Evolutionary conservation across 331 rosid genomes (phyloP).

Genomic region (Stylosanthes scabra): DNA sequence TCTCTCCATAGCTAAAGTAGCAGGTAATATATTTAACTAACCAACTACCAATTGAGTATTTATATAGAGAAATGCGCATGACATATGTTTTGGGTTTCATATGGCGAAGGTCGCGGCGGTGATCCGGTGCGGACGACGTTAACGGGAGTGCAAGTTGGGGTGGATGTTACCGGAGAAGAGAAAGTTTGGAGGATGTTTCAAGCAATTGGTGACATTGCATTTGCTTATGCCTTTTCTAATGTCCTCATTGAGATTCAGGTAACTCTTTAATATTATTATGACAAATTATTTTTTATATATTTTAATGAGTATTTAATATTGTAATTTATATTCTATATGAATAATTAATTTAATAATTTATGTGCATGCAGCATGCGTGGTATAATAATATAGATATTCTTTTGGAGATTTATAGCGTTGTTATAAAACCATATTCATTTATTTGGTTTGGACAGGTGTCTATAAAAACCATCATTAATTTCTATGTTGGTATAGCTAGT

Average conservation of each 20-base stretch:
- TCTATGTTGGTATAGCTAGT: background rate
- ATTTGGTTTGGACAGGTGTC: background rate
- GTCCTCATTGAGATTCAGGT: slow-evolving; percentile 98
- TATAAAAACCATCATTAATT: slow-evolving; percentile 9
- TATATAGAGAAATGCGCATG: background rate
- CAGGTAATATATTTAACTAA: slow-evolving; percentile 50
- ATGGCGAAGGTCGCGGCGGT: slow-evolving; percentile 53
- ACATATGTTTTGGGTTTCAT: background rate
- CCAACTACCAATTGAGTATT: too few relatives aligned
- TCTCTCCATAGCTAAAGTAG: slow-evolving; percentile 77
- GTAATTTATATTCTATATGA: background rate
- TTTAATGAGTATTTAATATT: too few relatives aligned
- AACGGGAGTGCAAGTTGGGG: slow-evolving; percentile 84
- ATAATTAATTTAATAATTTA: background rate
- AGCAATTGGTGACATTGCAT: slow-evolving; percentile 96
- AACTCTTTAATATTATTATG: slow-evolving; percentile 20
- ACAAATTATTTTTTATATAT: background rate
- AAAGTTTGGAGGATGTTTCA: slow-evolving; percentile 86
- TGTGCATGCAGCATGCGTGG: background rate
- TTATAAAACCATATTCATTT: background rate
- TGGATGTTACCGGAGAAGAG: slow-evolving; percentile 78
- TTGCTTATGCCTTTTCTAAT: slow-evolving; percentile 91
- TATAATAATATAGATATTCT: background rate
- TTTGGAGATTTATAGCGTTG: too few relatives aligned
- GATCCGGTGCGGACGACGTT: slow-evolving; percentile 56